phyloP scores from a whole-genome alignment of 2,329 filamentous ascomycete genomes.

The Teratosphaeria destructans region DNA sequence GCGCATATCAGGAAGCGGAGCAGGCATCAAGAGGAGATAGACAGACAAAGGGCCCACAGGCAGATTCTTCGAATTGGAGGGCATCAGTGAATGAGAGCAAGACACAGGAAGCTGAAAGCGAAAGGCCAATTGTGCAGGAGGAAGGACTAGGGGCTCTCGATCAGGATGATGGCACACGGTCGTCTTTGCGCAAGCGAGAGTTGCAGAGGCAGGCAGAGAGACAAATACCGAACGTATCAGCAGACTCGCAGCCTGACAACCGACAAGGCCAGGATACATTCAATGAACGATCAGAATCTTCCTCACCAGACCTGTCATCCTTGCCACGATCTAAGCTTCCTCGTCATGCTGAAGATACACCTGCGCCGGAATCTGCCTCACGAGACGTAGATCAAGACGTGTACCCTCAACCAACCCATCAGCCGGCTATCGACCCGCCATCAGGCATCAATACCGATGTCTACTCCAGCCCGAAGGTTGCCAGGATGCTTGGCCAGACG shows the following conservation, averaged over 20 bases:
- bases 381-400: constrained; percentile 42
- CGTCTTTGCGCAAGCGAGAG: constrained; percentile 16
- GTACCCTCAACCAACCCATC: constrained; percentile 25
- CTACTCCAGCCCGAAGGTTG: constrained; percentile 32
- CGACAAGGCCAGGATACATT: constrained; percentile 44
- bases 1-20: constrained; percentile 1
- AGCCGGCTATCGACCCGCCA: constrained; percentile 34
- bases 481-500: constrained; percentile 39
- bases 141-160: not conserved
- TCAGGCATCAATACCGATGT: constrained; percentile 32
- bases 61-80: not conserved
- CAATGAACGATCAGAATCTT: constrained; percentile 40
- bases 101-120: not conserved
- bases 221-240: constrained; percentile 41
- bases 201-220: constrained; percentile 40
- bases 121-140: not conserved
- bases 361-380: constrained; percentile 33
- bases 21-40: constrained; percentile 3
- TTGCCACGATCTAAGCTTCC: constrained; percentile 48
- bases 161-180: constrained; percentile 29
- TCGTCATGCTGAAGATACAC: constrained; percentile 36
- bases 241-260: constrained; percentile 30
- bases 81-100: not conserved
- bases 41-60: constrained; percentile 18
- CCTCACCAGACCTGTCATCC: constrained; percentile 40